Base-by-base conservation (phyloP, 495 filamentous ascomycete species). In the Geoglossum glabrum region DNA sequence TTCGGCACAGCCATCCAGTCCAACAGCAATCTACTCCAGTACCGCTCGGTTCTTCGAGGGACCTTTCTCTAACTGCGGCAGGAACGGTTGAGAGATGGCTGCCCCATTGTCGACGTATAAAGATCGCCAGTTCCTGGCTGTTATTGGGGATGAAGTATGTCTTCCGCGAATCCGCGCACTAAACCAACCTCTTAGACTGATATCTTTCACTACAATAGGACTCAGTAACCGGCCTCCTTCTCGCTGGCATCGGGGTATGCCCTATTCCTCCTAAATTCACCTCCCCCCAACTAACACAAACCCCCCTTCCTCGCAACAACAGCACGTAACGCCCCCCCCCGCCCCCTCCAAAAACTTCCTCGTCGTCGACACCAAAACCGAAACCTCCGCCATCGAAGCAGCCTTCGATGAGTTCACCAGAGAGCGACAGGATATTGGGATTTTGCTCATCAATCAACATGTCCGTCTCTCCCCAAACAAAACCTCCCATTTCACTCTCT, bases 381-480 rank as follows among this genome's bases (percentile, higher is more conserved):
- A 92, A 57, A 90, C 73, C 57, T 74, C 84, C 4, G 76, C 84
- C 27, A 96, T 99, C 66, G 93, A 97, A 69, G 81, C 83, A 36
- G 84, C 90, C 1, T 99, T 99, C 67, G 82, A 92, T 60, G 77
- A 77, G 51, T 99, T 93, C 70, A 92, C 88, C 1, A 78, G 79
- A 36, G 77, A 90, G 69, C 74, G 93, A 61, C 95, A 95, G 69
- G 93, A 99, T 65, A 95, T 99, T 66, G 93, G 87, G 2, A 88
- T 99, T 60, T 67, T 99, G 40, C 71, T 99, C 59, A 97, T 99
- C 67, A 99, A 97, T 65, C 93, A 99, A 72, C 93, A 99, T 73
- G 89, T 97, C 13, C 3, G 40, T 45, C 13, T 30, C 55, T 13
- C 27, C 17, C n/a, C n/a, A n/a, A n/a, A n/a, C n/a, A n/a, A n/a